These are phyloP conservation scores for Starmerella floricola DNA, from an alignment of 805 yeast genomes.

Conservation along the genomic window DNA sequence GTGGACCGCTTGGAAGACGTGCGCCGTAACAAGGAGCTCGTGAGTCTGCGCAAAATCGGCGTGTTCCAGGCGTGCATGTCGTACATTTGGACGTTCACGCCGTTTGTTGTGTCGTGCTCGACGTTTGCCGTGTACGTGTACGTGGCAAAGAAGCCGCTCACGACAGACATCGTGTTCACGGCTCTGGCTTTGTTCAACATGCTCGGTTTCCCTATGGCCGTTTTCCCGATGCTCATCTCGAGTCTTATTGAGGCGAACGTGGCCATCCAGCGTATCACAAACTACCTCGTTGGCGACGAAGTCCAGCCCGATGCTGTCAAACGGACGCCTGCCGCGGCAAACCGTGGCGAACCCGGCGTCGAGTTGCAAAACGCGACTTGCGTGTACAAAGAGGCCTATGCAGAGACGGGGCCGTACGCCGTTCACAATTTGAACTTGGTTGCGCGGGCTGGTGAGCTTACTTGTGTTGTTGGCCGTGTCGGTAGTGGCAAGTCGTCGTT, in stretches of 20 bases:
- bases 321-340: conserved; percentile 47
- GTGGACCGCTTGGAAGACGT: conserved; percentile 59
- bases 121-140: conserved; percentile 75
- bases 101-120: conserved; percentile 76
- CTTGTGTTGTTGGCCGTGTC: conserved; percentile 81
- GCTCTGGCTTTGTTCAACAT: conserved; percentile 53
- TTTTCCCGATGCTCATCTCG: conserved; percentile 82
- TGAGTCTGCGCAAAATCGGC: conserved; percentile 59
- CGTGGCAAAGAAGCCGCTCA: conserved; percentile 50
- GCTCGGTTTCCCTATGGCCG: conserved; percentile 81
- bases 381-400: conserved; percentile 45
- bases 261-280: conserved; percentile 45
- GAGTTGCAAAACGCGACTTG: conserved; percentile 30
- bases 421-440: conserved; percentile 52
- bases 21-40: conserved; percentile 77
- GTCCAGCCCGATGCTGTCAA: conserved; percentile 69
- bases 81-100: conserved; percentile 78
- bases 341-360: conserved; percentile 50
- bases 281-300: conserved; percentile 59
- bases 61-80: conserved; percentile 75
- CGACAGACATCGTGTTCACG: conserved; percentile 77
- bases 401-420: conserved; percentile 42
- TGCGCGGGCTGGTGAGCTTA: conserved; percentile 67
- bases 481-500: conserved; percentile 84
- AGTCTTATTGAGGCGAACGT: conserved; percentile 73